Conservation (phyloP, 2,329 filamentous ascomycete species). For the Fusarium sp. region DNA sequence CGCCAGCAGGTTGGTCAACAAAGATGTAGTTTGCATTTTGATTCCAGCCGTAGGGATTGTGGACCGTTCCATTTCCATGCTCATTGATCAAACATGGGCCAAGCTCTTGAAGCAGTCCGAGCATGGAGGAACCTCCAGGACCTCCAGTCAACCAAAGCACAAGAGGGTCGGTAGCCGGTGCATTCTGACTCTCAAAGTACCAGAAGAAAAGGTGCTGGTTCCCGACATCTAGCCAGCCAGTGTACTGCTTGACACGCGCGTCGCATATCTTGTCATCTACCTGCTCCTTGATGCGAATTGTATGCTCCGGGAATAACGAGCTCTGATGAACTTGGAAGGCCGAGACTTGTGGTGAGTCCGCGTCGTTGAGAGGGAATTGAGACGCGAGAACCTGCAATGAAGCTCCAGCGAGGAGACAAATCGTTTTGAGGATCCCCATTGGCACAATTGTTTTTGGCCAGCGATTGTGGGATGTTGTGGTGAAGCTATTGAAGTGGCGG, state of each 20-base stretch:
- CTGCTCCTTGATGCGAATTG: conserved; percentile 42
- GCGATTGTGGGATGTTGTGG: background rate
- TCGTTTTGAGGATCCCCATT: conserved; percentile 20
- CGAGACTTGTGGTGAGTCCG: conserved; percentile 2
- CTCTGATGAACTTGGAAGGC: conserved; percentile 25
- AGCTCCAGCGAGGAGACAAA: conserved; percentile 7
- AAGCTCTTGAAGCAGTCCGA: conserved; percentile 42
- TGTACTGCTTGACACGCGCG: conserved; percentile 43
- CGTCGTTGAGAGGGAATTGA: background rate
- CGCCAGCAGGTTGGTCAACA: conserved; percentile 42
- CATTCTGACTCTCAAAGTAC: conserved; percentile 43
- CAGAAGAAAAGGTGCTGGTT: conserved; percentile 45
- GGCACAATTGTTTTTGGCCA: background rate
- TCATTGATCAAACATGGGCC: conserved; percentile 38
- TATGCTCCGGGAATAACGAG: conserved; percentile 24
- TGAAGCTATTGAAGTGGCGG: background rate
- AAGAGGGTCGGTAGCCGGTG: conserved; percentile 32
- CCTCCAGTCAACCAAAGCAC: conserved; percentile 45
- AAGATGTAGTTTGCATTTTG: conserved; percentile 45
- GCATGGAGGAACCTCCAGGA: conserved; percentile 34
- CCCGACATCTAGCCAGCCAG: conserved; percentile 36
- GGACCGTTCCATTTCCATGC: conserved; percentile 24
- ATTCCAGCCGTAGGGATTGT: conserved; percentile 43
- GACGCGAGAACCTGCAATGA: conserved; percentile 4
- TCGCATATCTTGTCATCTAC: conserved; percentile 32